phyloP scores from a whole-genome alignment of 352 stramenopile species.

The Phytopythium delawarense region DNA sequence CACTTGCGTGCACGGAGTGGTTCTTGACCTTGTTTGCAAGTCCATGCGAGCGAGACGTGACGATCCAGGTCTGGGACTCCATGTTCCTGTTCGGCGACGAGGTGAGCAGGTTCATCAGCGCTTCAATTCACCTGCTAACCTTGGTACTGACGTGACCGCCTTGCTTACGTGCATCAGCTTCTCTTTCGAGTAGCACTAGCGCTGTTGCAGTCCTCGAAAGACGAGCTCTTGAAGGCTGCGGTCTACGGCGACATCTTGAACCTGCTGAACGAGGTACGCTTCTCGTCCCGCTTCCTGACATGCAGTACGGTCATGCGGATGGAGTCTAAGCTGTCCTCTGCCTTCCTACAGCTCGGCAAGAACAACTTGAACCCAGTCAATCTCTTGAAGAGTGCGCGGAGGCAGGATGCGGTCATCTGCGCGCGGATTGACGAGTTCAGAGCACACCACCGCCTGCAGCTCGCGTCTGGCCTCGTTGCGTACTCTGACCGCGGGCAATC shows the following conservation, averaged over 20 bases:
- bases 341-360: slow-evolving; percentile 46
- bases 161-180: slow-evolving; percentile 26
- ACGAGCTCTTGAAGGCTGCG: slow-evolving; percentile 48
- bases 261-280: slow-evolving; percentile 68
- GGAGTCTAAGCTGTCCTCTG: background rate
- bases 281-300: background rate
- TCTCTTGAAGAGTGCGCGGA: slow-evolving; percentile 48
- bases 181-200: slow-evolving; percentile 76
- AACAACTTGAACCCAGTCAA: slow-evolving; percentile 34
- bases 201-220: slow-evolving; percentile 64
- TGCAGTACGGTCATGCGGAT: background rate
- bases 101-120: slow-evolving; percentile 21
- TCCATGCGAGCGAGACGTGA: slow-evolving; percentile 66
- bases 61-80: slow-evolving; percentile 77
- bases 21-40: slow-evolving; percentile 87
- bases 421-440: slow-evolving; percentile 80
- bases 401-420: slow-evolving; percentile 65
- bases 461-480: slow-evolving; percentile 74
- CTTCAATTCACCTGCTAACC: background rate
- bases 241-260: slow-evolving; percentile 80
- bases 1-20: slow-evolving; percentile 85
- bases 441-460: slow-evolving; percentile 74
- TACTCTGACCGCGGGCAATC: slow-evolving; percentile 43
- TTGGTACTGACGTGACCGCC: background rate
- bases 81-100: slow-evolving; percentile 84